A percentile compares a stretch with the other conserved stretches of the same genome.
phyloP scores from a whole-genome alignment of 202 grass and related monocot species.

The Miscanthus sacchariflorus region DNA sequence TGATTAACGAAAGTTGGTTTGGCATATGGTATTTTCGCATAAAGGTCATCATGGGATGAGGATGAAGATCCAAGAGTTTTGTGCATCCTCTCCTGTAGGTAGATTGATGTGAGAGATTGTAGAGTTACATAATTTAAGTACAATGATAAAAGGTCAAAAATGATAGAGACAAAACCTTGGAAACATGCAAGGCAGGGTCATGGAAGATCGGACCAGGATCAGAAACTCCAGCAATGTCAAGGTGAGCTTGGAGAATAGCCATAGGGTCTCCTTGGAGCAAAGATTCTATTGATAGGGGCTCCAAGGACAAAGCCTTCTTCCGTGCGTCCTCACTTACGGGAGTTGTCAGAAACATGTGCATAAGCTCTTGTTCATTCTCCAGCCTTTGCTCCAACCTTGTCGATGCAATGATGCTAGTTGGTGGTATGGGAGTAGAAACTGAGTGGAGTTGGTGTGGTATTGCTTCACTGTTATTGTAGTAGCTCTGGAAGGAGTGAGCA shows the following conservation, averaged over 20 bases:
- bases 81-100: not conserved
- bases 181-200: not conserved
- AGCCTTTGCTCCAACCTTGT: no score
- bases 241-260: conserved; percentile 37
- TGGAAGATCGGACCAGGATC: conserved; percentile 34
- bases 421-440: not conserved
- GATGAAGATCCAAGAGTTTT: not conserved
- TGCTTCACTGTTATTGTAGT: not conserved
- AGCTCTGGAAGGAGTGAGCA: not conserved
- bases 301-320: not conserved
- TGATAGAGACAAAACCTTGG: conserved; percentile 13
- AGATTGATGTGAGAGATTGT: not conserved
- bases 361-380: not conserved
- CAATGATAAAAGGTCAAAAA: not conserved
- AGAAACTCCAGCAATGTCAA: not conserved
- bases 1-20: not conserved
- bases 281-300: conserved; percentile 36
- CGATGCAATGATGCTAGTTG: not conserved
- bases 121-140: not conserved
- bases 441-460: no score
- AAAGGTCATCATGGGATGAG: not conserved
- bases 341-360: not conserved
- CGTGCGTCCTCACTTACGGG: not conserved
- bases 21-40: not conserved
- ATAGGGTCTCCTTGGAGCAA: conserved; percentile 26